phyloP scores from a whole-genome alignment of 1,284 basidiomycete genomes.

The Erythrobasidium hasegawianum region DNA sequence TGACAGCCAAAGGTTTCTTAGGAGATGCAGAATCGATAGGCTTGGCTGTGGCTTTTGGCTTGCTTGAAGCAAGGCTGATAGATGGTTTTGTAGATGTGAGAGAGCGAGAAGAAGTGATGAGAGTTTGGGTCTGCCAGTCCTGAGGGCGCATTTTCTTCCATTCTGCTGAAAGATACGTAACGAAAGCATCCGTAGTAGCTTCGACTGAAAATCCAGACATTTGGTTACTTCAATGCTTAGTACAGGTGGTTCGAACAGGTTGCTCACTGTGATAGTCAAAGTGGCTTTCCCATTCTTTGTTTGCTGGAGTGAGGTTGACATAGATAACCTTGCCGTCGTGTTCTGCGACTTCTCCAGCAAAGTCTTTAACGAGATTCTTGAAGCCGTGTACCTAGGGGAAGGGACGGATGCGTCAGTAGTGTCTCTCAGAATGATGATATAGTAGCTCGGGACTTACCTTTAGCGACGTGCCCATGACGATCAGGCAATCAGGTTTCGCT shows the following conservation, averaged over 20 bases:
- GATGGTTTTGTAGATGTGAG: background rate
- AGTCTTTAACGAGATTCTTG: conserved; percentile 87
- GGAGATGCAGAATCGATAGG: background rate
- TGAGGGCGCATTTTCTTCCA: conserved; percentile 75
- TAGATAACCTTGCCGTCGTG: conserved; percentile 70
- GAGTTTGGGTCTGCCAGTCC: conserved; percentile 78
- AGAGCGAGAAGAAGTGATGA: conserved; percentile 1
- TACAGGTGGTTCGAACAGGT: too few relatives aligned
- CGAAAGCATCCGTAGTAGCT: conserved; percentile 76
- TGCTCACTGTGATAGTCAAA: conserved; percentile 66
- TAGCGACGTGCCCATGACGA: conserved; percentile 92
- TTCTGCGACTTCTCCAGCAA: conserved; percentile 55
- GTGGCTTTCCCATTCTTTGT: conserved; percentile 74
- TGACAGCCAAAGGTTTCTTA: background rate
- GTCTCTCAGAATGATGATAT: too few relatives aligned
- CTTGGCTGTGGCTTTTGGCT: background rate
- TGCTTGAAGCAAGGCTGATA: too few relatives aligned
- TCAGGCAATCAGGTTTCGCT: conserved; percentile 80
- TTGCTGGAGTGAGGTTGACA: conserved; percentile 77
- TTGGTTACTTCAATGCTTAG: too few relatives aligned
- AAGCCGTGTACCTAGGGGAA: conserved; percentile 74
- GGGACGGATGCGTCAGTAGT: too few relatives aligned
- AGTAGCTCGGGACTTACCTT: too few relatives aligned
- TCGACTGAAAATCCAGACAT: conserved; percentile 53
- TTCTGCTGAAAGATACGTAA: conserved; percentile 67